A percentile compares a stretch with the other conserved stretches of the same genome.
Conservation (phyloP, 2,329 filamentous ascomycete genomes). For the Exserohilum turcica region DNA sequence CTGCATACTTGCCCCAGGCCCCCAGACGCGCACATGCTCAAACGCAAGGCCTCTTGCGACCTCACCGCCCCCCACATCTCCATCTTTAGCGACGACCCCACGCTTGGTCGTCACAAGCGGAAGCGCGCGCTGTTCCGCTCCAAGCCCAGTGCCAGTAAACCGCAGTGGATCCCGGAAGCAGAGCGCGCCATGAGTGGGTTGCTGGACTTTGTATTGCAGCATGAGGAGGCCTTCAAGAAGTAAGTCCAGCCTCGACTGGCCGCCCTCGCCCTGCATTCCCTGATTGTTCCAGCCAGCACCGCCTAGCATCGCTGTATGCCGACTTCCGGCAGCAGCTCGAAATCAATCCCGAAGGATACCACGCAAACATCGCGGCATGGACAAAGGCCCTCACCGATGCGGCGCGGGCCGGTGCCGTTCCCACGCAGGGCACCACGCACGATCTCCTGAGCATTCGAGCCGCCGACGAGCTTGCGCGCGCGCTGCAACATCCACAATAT, state of each 20-base stretch:
- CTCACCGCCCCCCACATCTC: constrained; percentile 26
- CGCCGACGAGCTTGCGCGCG: constrained; percentile 68
- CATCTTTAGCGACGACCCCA: constrained; percentile 27
- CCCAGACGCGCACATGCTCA: constrained; percentile 24
- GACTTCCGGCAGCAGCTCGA: constrained; percentile 77
- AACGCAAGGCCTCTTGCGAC: constrained; percentile 30
- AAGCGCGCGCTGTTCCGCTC: constrained; percentile 29
- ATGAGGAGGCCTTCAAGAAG: constrained; percentile 58
- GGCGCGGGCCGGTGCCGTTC: constrained; percentile 65
- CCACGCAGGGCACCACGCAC: constrained; percentile 46
- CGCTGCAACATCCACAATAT: constrained; percentile 76
- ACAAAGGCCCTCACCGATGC: constrained; percentile 73
- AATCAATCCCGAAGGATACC: constrained; percentile 84
- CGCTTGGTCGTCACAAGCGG: constrained; percentile 24
- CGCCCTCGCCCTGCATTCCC: constrained; percentile 1
- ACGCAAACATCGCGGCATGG: constrained; percentile 81
- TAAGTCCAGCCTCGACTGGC: constrained; percentile 20
- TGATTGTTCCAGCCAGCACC: constrained; percentile 60
- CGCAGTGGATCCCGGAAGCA: constrained; percentile 21
- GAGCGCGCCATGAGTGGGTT: constrained; percentile 66
- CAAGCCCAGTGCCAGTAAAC: constrained; percentile 26
- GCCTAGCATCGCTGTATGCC: constrained; percentile 84
- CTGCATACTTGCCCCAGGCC: not conserved
- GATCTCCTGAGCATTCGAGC: constrained; percentile 59
- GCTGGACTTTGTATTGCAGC: constrained; percentile 61